These are phyloP conservation scores for Acer saccharum DNA, from an alignment of 345 rosid species.

Conservation along the genomic window DNA sequence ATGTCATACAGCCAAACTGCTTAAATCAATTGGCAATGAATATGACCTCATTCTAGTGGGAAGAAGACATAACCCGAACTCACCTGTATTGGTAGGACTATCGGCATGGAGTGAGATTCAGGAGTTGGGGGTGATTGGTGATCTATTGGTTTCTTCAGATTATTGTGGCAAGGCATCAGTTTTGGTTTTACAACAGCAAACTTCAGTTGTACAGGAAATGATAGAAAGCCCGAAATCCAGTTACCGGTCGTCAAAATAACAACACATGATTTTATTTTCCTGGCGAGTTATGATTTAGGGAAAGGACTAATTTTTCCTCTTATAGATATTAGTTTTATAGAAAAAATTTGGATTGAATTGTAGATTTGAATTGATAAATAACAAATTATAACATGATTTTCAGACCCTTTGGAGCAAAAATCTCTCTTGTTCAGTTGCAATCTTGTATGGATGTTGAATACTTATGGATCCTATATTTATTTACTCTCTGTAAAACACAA, in stretches of 20 bases:
- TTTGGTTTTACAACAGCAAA: slow-evolving; percentile 1
- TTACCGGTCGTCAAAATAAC: neutral
- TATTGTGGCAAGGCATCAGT: neutral
- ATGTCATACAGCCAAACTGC: neutral
- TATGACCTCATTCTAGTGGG: neutral
- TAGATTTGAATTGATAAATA: no score
- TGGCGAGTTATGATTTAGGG: no score
- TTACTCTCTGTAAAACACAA: neutral
- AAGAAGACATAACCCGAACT: neutral
- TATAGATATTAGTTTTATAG: no score
- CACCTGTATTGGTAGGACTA: neutral
- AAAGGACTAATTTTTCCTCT: neutral
- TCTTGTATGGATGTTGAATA: slow-evolving; percentile 31
- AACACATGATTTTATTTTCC: neutral
- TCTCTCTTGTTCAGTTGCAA: slow-evolving; percentile 33
- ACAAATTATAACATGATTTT: no score
- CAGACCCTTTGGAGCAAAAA: no score
- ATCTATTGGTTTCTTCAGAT: neutral
- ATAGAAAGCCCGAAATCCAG: neutral
- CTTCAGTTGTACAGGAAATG: neutral
- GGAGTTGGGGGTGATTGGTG: neutral
- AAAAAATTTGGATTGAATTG: no score
- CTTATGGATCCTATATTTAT: neutral
- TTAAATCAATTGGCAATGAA: neutral
- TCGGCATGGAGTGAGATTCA: neutral